Evolutionary conservation across 805 yeast species (phyloP).

Genomic region (Yamadazyma scolyti): DNA sequence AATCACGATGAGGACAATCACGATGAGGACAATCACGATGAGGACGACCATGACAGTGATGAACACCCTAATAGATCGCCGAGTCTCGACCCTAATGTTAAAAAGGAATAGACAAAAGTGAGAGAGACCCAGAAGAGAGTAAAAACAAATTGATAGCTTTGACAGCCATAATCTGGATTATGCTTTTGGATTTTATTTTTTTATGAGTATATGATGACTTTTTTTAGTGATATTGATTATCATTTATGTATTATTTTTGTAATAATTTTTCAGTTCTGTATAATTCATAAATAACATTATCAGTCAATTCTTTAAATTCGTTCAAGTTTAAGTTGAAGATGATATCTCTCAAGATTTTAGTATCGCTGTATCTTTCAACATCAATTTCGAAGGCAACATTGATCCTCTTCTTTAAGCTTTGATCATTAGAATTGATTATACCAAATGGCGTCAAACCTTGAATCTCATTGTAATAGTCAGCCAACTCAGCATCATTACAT

Average conservation of each 20-base stretch:
- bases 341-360: conserved; percentile 5
- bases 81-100: too few relatives aligned
- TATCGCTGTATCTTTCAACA: conserved; percentile 6
- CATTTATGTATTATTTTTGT: conserved; percentile 2
- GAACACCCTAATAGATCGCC: neutral
- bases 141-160: too few relatives aligned
- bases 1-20: conserved; percentile 4
- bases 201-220: too few relatives aligned
- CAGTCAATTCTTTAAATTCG: conserved; percentile 12
- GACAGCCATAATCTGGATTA: too few relatives aligned
- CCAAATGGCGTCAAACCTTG: conserved; percentile 8
- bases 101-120: too few relatives aligned
- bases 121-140: too few relatives aligned
- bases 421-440: conserved; percentile 6
- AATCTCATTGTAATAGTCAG: conserved; percentile 1
- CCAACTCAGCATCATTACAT: conserved; percentile 2
- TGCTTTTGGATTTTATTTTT: too few relatives aligned
- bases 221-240: conserved; percentile 5
- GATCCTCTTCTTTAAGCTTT: neutral
- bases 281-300: conserved; percentile 12
- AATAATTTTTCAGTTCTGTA: conserved; percentile 13
- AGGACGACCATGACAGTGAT: conserved; percentile 1
- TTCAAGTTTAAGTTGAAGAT: conserved; percentile 7
- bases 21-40: neutral
- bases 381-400: conserved; percentile 2